phyloP scores from a whole-genome alignment of 257 asterid genomes.

The Plantago ovata region DNA sequence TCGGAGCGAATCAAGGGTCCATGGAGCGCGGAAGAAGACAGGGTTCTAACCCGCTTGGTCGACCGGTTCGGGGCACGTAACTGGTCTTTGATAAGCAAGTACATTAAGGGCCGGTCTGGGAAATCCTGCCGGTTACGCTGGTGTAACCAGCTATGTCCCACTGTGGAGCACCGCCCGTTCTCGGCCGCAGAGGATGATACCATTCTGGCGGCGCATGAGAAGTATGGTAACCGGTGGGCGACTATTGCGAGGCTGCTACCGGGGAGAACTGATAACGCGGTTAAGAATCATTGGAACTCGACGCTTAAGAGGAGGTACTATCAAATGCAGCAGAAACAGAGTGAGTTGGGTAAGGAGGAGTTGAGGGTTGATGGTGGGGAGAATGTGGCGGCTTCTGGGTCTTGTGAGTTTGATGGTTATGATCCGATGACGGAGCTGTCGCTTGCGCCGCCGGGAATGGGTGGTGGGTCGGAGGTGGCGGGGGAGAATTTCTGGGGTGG shows the following conservation, averaged over 20 bases:
- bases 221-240: conserved; percentile 81
- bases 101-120: conserved; percentile 75
- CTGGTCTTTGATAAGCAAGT: conserved; percentile 76
- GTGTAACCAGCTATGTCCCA: conserved; percentile 85
- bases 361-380: conserved; percentile 15
- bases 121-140: conserved; percentile 79
- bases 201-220: conserved; percentile 60
- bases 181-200: conserved; percentile 61
- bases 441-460: conserved; percentile 72
- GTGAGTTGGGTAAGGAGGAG: neutral
- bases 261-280: conserved; percentile 89
- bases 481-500: conserved; percentile 61
- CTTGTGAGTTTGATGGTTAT: conserved; percentile 17
- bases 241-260: conserved; percentile 78
- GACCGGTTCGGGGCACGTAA: conserved; percentile 68
- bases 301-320: conserved; percentile 53
- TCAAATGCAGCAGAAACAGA: conserved; percentile 2
- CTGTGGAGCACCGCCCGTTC: conserved; percentile 78
- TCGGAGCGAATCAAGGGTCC: conserved; percentile 67
- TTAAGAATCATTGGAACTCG: conserved; percentile 81
- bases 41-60: conserved; percentile 63
- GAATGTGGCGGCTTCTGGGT: conserved; percentile 16
- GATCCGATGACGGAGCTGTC: conserved; percentile 70
- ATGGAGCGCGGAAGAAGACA: conserved; percentile 90
- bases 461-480: conserved; percentile 25